Evolutionary conservation across 768 basidiomycete species (phyloP), one percentile per base, ranked within the genome.

Genomic region (Hemileccinum rubropunctum): DNA sequence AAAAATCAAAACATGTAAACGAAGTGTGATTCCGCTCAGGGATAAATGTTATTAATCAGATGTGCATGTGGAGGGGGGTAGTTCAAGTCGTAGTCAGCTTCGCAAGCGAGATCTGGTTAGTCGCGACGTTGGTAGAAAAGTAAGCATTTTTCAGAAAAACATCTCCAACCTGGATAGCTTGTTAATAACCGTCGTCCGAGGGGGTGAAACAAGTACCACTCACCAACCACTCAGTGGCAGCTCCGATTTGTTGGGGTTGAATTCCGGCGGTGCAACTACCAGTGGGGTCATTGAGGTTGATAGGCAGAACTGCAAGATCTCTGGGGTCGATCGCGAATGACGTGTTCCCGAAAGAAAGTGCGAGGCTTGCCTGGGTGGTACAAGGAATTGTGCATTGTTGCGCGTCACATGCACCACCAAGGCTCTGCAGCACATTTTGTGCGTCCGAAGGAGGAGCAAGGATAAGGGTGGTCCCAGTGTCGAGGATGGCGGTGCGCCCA

Each of bases 81-180:
- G 6, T 40, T 62, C 45, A 68, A 20, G 42, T 20, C 27, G 64
- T 76, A 11, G 72, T 69, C 46, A 81, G 72, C 58, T 79, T 75
- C 20, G 84, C 84, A 51, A 88, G 74, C 21, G 76, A 80, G 28
- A 88, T 71, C 35, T 75, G 70, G 62, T 87, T 84, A 57, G 76
- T 75, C 11, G 53, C 64, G 13, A 80, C 78, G 55, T 89, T 72
- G 11, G 79, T 83, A 6, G 84, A 84, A 64, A 84, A 83, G 63
- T 86, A 87, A 1, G 76, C 85, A 58, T 86, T 89, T 77, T 88
- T 88, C 60, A 88, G 70, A 74, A 88, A 88, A 21, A 83, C 82
- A 56, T 85, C 88, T 26, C 86, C 86, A 32, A 85, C 72, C 66
- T 68, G 17, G 27, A 23, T n/a, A 20, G 20, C 20, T 23, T 6